Evolutionary conservation across 768 basidiomycete genomes (phyloP), one percentile per base, ranked within the genome.

Genomic region (Clavaria fumosa): DNA sequence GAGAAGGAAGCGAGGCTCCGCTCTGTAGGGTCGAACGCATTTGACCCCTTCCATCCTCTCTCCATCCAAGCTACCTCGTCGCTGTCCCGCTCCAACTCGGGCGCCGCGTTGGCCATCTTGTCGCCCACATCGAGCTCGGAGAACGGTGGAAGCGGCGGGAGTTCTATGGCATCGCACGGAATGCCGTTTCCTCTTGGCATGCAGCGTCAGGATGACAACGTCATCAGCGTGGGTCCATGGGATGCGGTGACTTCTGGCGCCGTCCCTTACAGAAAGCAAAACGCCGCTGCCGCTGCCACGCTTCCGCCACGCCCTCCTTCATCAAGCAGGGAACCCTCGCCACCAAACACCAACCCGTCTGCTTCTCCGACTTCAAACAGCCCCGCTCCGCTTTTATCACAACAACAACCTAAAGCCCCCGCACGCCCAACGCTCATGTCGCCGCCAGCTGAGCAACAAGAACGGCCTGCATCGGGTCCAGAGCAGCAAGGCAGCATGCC

Each of bases 41-140:
- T 71, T 50, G 84, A 89, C 48, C 78, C 82, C 2, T 89, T 86
- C 61, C 77, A 85, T 51, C 72, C 75, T 1, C 67, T 77, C 1
- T 63, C 59, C 31, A 26, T 62, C 19, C 58, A 48, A 24, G 53
- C 53, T 23, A n/a, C n/a, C n/a, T 60, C 67, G 45, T 62, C 64
- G 12, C 50, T 63, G 39, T 61, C 63, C 44, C 45, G 53, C 3
- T 57, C 63, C 2, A 52, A 46, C 18, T 34, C 54, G 26, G 44
- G 45, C 15, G 37, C 45, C 7, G 51, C 51, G 24, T 42, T 40
- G 9, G 47, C 40, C n/a, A 2, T 49, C 12, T 23, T 51, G 23
- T 43, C 50, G 1, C 42, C 43, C 2, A 26, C 34, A 20, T 48
- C 45, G 4, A 28, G 32, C 37, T 45, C 37, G 45, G 45, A 14